Base-by-base conservation (phyloP, 2,329 filamentous ascomycete genomes). In the Chaetothyriales sp. region DNA sequence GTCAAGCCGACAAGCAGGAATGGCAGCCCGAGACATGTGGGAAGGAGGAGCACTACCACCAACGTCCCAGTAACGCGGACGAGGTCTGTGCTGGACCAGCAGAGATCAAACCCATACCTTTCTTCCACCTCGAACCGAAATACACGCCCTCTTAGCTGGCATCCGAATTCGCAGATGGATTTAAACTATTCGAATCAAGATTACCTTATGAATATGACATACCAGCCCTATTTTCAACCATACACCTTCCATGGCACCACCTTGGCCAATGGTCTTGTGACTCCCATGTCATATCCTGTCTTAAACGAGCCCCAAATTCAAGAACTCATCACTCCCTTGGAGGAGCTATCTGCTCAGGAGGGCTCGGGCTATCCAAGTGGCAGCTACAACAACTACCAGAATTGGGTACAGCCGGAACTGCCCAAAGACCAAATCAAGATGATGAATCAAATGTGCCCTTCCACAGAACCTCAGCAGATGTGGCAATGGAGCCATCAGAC, bases 81-180 rank as follows among this genome's bases (percentile, higher is more conserved):
- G 2, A 49, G 54, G 48, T 59, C 58, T 18, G 49, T 58, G 2
- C 50, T 56, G 18, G 58, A 60, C 47, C 51, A 56, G 22, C 53
- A 57, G 39, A 52, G 55, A 49, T 47, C 49, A 15, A 51, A 36
- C 32, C 32, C 32, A 15, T 39, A 39, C 5, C 32, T 15, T 39
- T 15, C 32, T 15, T 39, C 32, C 10, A 46, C 47, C 12, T 52
- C 46, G 28, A 9, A 57, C 26, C 50, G 52, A 52, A 22, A 25
- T 8, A 49, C 55, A 26, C 55, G 58, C 18, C 58, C 58, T 22
- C 49, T 58, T n/a, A 59, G 57, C 26, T 60, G 58, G 58, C 58
- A 60, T 50, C 57, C 58, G 2, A 48, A 50, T 44, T 53, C 53
- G 19, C 26, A 56, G 43, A 51, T 52, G 18, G 50, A 48, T 10